A percentile compares a stretch with the other conserved stretches of the same genome.
These are phyloP conservation scores for Arthroderma uncinatum DNA, from an alignment of 2,329 filamentous ascomycete species.

Conservation along the genomic window DNA sequence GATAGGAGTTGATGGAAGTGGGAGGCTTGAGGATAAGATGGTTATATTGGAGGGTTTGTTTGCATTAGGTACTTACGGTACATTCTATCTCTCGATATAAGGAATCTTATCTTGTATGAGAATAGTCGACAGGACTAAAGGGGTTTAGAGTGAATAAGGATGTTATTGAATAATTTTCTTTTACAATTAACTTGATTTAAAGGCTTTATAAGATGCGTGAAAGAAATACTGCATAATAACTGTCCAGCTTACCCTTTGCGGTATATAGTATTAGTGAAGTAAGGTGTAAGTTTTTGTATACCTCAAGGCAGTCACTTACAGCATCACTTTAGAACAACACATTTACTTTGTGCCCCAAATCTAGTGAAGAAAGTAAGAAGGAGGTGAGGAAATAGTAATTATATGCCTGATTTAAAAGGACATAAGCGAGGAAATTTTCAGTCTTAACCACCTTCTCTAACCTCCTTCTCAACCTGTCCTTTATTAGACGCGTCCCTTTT, in stretches of 20 bases:
- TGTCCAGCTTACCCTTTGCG: neutral
- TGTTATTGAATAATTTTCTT: neutral
- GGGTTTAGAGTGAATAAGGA: too few relatives aligned
- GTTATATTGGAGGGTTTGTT: too few relatives aligned
- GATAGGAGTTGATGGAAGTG: too few relatives aligned
- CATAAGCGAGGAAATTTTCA: neutral
- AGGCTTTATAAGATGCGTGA: neutral
- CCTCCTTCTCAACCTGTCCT: neutral
- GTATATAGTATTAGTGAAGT: neutral
- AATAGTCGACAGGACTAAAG: too few relatives aligned
- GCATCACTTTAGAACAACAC: neutral
- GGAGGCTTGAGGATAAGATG: too few relatives aligned
- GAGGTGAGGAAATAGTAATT: neutral
- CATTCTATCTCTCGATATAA: too few relatives aligned
- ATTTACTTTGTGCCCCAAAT: neutral
- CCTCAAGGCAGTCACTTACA: neutral
- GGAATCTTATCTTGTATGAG: too few relatives aligned
- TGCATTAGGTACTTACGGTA: too few relatives aligned
- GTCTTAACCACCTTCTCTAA: neutral
- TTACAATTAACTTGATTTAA: neutral
- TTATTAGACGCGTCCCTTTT: too few relatives aligned
- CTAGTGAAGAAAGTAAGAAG: neutral
- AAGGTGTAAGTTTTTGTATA: neutral
- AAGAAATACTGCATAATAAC: neutral
- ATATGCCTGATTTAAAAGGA: neutral